Evolutionary conservation across 2,329 filamentous ascomycete species (phyloP).

Genomic region (Sphaerostilbella broomeana): DNA sequence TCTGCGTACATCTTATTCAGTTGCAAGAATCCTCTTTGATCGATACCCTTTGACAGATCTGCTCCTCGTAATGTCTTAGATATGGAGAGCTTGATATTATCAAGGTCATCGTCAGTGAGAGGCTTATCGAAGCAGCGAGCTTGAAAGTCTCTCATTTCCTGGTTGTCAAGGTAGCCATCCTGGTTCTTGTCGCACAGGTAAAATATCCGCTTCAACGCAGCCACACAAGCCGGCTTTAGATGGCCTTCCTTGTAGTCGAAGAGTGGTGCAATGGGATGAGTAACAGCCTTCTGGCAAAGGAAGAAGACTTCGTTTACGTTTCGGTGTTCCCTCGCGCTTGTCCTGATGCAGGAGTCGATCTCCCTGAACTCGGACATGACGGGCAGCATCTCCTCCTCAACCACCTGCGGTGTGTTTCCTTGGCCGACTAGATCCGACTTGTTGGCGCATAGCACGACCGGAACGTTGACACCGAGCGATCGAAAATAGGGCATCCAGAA

Average conservation of each 20-base stretch:
- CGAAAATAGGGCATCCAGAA: constrained; percentile 99
- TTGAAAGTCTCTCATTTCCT: constrained; percentile 88
- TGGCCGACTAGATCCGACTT: constrained; percentile 83
- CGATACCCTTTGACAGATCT: constrained; percentile 64
- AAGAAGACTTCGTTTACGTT: constrained; percentile 98
- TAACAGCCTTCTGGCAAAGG: constrained; percentile 95
- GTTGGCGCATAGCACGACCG: constrained; percentile 93
- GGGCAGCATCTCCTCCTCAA: constrained; percentile 95
- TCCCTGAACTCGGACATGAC: constrained; percentile 99
- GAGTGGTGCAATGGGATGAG: constrained; percentile 89
- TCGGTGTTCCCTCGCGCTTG: constrained; percentile 82
- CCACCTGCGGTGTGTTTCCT: constrained; percentile 71
- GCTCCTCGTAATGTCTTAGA: constrained; percentile 59
- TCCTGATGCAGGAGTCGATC: constrained; percentile 95
- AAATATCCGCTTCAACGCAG: constrained; percentile 83
- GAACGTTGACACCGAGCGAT: constrained; percentile 95
- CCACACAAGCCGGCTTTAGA: constrained; percentile 82
- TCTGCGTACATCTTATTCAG: constrained; percentile 95
- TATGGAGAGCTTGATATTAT: constrained; percentile 87
- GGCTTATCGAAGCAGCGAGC: constrained; percentile 86
- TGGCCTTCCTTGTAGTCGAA: constrained; percentile 91
- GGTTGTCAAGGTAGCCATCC: constrained; percentile 83
- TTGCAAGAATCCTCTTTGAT: constrained; percentile 75
- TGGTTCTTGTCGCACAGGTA: constrained; percentile 96
- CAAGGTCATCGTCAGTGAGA: constrained; percentile 70